Percentiles rank a stretch among this genome's conserved stretches.
Conservation (phyloP, 768 basidiomycete species). For the Leccinum obscurum region DNA sequence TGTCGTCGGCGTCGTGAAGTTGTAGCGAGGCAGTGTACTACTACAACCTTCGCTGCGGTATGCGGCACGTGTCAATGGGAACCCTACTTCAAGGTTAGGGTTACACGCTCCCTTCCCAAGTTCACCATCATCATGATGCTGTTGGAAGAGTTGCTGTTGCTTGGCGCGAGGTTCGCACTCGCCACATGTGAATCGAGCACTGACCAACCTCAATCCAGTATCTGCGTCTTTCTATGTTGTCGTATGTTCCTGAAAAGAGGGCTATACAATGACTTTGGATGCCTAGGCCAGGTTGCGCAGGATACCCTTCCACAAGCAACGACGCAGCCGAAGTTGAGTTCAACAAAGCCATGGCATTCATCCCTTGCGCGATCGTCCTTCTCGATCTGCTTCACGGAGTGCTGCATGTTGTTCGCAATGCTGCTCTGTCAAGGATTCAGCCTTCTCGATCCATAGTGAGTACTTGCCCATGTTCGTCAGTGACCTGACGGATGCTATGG, state of each 20-base stretch:
- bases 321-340: slow-evolving; percentile 20
- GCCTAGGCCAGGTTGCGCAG: slow-evolving; percentile 39
- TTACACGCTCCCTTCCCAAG: slow-evolving; percentile 8
- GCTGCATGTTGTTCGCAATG: slow-evolving; percentile 68
- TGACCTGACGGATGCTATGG: neutral
- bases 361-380: slow-evolving; percentile 59
- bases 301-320: slow-evolving; percentile 26
- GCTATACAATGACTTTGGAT: slow-evolving; percentile 60
- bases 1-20: slow-evolving; percentile 23
- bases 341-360: slow-evolving; percentile 47
- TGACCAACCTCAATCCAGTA: slow-evolving; percentile 34
- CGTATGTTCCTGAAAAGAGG: slow-evolving; percentile 57
- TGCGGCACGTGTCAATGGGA: slow-evolving; percentile 14
- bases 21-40: slow-evolving; percentile 15
- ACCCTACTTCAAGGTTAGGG: slow-evolving; percentile 36
- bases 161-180: slow-evolving; percentile 23
- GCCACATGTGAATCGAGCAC: neutral
- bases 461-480: slow-evolving; percentile 12
- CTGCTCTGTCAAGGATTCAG: slow-evolving; percentile 69
- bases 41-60: neutral
- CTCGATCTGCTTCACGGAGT: slow-evolving; percentile 72
- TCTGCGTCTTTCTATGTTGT: slow-evolving; percentile 54
- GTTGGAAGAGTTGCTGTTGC: slow-evolving; percentile 8
- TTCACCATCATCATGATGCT: slow-evolving; percentile 13
- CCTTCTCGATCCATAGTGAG: slow-evolving; percentile 56